Evolutionary conservation across 805 yeast genomes (phyloP), one percentile per base, ranked within the genome.

Genomic region (Wickerhamomyces ciferrii): DNA sequence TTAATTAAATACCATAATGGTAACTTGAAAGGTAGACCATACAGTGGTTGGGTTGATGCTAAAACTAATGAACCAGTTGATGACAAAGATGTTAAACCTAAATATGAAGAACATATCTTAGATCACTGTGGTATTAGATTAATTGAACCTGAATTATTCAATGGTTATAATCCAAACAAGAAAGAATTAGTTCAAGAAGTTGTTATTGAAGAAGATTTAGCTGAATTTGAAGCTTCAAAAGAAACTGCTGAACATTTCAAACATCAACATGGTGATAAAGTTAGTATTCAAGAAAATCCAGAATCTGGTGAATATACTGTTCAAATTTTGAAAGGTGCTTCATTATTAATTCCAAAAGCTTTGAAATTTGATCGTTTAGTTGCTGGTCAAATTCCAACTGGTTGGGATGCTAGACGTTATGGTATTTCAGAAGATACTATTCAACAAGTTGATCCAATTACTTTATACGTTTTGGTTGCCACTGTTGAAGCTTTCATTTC

Each of bases 31-130:
- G 91, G 91, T 62, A 83, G 83, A 67, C 92, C 90, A 60, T 91
- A 91, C 75, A 76, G 94, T 42, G 98, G 98, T 59, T 94, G 99
- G 99, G 87, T 92, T 58, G 99, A 94, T 66, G 83, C 96, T 54
- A 91, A 92, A 78, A 82, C 97, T 50, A 83, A 79, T 56, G 83
- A 80, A 61, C 97, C 97, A 35, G 96, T 94, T 49, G 98, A 89
- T 53, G 99, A 94, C 68, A 84, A 82, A 68, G 97, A 91, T 59
- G 81, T 94, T 67, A 94, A 94, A 81, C 64, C 81, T 64, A 90
- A 88, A 72, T 94, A 94, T 63, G 99, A 94, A 74, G 77, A 81
- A 57, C 77, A 84, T 60, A 89, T 94, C 60, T 74, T 94, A 63
- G 91, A 83, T 35, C 99, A 94, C 72, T 70, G 96, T 57, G 99